Evolutionary conservation across 305 asterid genomes (phyloP), one percentile per base, ranked within the genome.

Genomic region (Nicotiana rustica): DNA sequence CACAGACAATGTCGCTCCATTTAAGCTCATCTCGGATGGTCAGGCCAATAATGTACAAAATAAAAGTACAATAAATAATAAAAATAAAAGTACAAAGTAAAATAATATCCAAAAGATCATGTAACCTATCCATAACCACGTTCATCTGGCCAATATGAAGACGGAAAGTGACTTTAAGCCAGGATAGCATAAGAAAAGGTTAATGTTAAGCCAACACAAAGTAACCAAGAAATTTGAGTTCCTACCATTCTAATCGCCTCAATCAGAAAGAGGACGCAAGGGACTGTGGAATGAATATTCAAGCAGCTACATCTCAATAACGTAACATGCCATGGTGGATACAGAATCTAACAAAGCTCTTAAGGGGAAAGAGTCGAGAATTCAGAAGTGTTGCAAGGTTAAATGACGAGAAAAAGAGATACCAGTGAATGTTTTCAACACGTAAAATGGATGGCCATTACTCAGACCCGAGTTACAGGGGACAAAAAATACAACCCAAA

Each of bases 131-230:
- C 76, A 67, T 18, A 66, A 6, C 7, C 19, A 4, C 29, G 17
- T 3, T 21, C 80, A 36, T 52, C 66, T 76, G 66, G 18, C 66
- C 80, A 76, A 76, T 31, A 76, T 56, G 80, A 31, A 76, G 80
- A 56, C 67, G 33, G 10, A 44, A 67, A 8, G 65, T 76, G 35
- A 56, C 33, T 55, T 75, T 56, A 56, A 31, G 80, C 52, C n/a
- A 76, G 67, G 67, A 76, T 19, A 12, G 66, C 49, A 56, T 55
- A 25, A 56, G 33, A 76, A 56, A 76, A 5, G 9, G 33, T 15
- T 55, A 31, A 3, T 56, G 47, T 56, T 17, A 56, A 76, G 67
- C 67, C 49, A 56, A 31, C 65, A 55, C 8, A 55, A 55, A 56
- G 10, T 44, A 76, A 76, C 80, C 10, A 76, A 31, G 52, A 76